These are phyloP conservation scores for Phylloporus sp. DNA, from an alignment of 768 basidiomycete genomes.

Conservation along the genomic window DNA sequence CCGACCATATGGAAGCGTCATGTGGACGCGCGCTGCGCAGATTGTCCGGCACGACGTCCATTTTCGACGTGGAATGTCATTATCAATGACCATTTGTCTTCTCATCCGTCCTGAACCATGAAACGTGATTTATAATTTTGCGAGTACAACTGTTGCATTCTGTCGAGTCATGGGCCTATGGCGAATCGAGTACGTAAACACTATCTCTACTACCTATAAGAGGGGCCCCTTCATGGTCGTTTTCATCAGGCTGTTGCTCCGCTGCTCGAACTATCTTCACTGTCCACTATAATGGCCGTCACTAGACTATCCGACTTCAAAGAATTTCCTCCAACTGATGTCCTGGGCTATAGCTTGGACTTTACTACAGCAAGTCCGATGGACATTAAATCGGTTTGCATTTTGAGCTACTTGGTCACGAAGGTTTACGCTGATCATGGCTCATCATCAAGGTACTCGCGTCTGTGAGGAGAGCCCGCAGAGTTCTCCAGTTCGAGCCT, in stretches of 20 bases:
- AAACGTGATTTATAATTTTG: too few relatives aligned
- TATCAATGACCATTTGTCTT: background rate
- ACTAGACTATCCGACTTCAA: background rate
- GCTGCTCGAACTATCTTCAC: background rate
- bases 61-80: too few relatives aligned
- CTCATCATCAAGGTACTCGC: background rate
- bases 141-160: too few relatives aligned
- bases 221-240: background rate
- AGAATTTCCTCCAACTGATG: constrained; percentile 2
- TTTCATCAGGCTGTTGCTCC: background rate
- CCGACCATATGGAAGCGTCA: too few relatives aligned
- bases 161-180: too few relatives aligned
- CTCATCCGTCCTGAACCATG: too few relatives aligned
- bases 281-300: background rate
- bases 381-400: constrained; percentile 2
- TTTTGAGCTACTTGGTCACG: background rate
- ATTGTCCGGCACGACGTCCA: too few relatives aligned
- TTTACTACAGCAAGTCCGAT: constrained; percentile 1
- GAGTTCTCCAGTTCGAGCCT: background rate
- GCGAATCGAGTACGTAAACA: too few relatives aligned
- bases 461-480: background rate
- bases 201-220: background rate
- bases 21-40: too few relatives aligned
- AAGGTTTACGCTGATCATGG: background rate
- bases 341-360: constrained; percentile 5